Base-by-base conservation (phyloP, 2,329 filamentous ascomycete genomes). In the Cryphonectria japonica region DNA sequence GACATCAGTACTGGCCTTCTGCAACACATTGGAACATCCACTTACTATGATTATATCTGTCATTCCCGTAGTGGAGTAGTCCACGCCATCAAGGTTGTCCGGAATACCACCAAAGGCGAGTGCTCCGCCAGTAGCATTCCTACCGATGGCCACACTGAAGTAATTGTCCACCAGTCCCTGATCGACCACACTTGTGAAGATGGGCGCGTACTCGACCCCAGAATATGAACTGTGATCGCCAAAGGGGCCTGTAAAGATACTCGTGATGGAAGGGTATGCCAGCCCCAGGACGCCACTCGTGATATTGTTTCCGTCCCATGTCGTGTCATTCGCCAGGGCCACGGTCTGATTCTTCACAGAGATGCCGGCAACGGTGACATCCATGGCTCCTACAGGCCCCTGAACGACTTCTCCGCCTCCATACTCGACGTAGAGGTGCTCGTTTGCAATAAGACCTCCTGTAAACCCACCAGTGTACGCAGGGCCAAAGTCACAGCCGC, bases 221-320 rank as follows among this genome's bases (percentile, higher is more conserved):
- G 81, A 81, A 73, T 78, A 82, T 9, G 79, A 73, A 5, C 78
- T 77, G 60, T 84, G 81, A n/a, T 82, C 78, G 2, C 78, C 77
- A 14, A 79, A 74, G 1, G 78, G 76, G 29, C 84, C 84, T 39
- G 80, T 79, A 72, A 83, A 87, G 16, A 82, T 84, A 66, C 82
- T 86, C 0, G 85, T 86, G 41, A 88, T 74, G 57, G 83, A 80
- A 2, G 85, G 83, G 69, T 86, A 87, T 0, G 84, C 85, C 70
- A 88, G 80, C 0, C 85, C 86, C 29, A 87, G 77, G 61, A 87
- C 78, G 7, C 85, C 86, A 69, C 83, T 84, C 34, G 85, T 87
- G 60, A 83, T 74, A 76, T 87, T 87, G 77, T 87, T 83, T 62
- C 85, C 86, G 69, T 79, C 80, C 85, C 86, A 87, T 75, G 82